Base-by-base conservation (phyloP, 2,329 filamentous ascomycete species). In the Neonectria magnoliae region DNA sequence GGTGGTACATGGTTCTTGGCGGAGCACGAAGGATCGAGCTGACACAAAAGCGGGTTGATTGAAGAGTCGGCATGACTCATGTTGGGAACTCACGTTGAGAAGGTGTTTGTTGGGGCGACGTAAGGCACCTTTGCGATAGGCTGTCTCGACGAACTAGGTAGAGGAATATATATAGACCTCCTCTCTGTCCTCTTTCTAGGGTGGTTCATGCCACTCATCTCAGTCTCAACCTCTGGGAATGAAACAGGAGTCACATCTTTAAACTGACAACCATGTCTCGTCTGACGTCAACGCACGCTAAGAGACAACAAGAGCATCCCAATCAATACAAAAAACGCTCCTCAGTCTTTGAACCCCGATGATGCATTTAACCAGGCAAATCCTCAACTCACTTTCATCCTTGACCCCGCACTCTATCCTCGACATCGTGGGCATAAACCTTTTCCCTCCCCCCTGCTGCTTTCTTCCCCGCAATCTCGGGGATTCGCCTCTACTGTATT, bases 401-500 rank as follows among this genome's bases (percentile, higher is more conserved):
- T 29, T 16, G 44, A 16, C 18, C 60, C 60, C 60, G 60, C 54
- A 54, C 54, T 57, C 9, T 25, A 16, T 22, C 31, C 48, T 22
- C 5, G 14, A 44, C 38, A 16, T 41, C 18, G 18, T 38, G 53
- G 18, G 47, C 45, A 52, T 50, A 50, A 62, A 59, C 48, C 53
- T 33, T 59, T 58, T 63, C 42, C 55, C 60, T 50, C 38, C 44
- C 60, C 53, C 60, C 50, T 55, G 55, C 42, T 11, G 18, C 8
- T 20, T 59, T 38, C 55, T 59, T 44, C 55, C 60, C 60, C 60
- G 50, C 60, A 50, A 50, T 50, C 25, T 36, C 33, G 50, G 36
- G 18, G n/a, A 14, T 27, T 29, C 51, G 55, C 55, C 54, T 54
- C 41, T 33, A 3, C 22, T 25, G 22, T 25, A 33, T 59, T 16